Percentiles rank a stretch among this genome's conserved stretches.
phyloP scores from a whole-genome alignment of 352 stramenopile species.

The Phytophthora pinifolia region DNA sequence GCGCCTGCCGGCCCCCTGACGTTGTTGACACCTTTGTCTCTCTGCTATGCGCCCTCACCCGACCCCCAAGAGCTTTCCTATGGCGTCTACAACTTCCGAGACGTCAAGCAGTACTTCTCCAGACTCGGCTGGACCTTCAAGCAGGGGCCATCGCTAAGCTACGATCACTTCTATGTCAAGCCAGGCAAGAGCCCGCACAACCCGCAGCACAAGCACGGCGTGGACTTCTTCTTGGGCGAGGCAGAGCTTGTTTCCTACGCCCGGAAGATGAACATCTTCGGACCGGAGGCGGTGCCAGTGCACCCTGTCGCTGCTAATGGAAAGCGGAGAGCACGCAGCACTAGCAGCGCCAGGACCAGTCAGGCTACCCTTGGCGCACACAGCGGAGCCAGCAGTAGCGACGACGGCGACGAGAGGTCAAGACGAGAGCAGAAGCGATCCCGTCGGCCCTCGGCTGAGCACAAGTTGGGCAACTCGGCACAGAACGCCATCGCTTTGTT shows the following conservation, averaged over 20 bases:
- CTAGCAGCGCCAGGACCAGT: constrained; percentile 15
- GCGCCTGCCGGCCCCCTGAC: background rate
- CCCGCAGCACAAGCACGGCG: constrained; percentile 23
- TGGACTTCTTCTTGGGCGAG: constrained; percentile 46
- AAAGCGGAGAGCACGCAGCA: constrained; percentile 17
- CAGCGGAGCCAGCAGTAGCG: constrained; percentile 10
- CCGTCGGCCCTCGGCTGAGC: constrained; percentile 6
- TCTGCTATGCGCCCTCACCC: background rate
- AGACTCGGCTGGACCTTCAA: constrained; percentile 23
- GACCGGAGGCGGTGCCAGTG: constrained; percentile 12
- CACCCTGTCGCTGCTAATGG: background rate
- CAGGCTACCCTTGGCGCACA: background rate
- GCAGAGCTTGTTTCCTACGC: constrained; percentile 37
- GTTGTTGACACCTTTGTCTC: constrained; percentile 3
- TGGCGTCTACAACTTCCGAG: constrained; percentile 45
- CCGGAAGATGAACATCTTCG: constrained; percentile 35
- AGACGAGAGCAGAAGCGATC: constrained; percentile 11
- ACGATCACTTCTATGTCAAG: constrained; percentile 52
- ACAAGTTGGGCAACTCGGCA: constrained; percentile 12
- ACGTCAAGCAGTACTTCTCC: constrained; percentile 41
- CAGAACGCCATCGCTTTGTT: constrained; percentile 27
- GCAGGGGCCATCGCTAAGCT: constrained; percentile 28
- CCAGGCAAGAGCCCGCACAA: constrained; percentile 28
- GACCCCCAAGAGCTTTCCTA: constrained; percentile 30
- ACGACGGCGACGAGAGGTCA: constrained; percentile 2